These are phyloP conservation scores for Quercus phellos DNA, from an alignment of 331 rosid species.

Conservation along the genomic window DNA sequence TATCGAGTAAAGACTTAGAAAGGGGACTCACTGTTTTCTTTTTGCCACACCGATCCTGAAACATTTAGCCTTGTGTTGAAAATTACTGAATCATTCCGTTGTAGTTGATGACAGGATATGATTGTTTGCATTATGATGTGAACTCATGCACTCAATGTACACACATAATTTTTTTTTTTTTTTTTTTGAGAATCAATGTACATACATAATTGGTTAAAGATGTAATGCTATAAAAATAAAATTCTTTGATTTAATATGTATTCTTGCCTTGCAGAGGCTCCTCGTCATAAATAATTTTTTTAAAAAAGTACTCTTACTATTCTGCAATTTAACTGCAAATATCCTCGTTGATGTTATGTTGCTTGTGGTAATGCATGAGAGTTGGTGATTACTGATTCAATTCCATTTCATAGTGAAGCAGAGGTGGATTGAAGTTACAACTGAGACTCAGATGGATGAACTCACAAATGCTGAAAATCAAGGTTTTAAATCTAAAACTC, in stretches of 20 bases:
- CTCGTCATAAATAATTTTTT: too few species aligned
- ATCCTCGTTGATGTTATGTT: not conserved
- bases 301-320: too few species aligned
- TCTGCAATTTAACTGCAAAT: not conserved
- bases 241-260: not conserved
- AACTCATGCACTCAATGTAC: not conserved
- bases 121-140: not conserved
- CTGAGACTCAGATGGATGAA: constrained; percentile 76
- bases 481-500: constrained; percentile 40
- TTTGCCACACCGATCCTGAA: not conserved
- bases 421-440: constrained; percentile 80
- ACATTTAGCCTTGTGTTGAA: not conserved
- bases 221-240: not conserved
- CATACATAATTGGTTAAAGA: not conserved
- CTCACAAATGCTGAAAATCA: constrained; percentile 71
- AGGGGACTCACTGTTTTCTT: too few species aligned
- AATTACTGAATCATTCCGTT: not conserved
- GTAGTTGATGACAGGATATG: not conserved
- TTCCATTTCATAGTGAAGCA: constrained; percentile 64
- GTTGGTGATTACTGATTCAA: constrained; percentile 3
- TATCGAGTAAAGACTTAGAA: too few species aligned
- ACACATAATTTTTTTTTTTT: not conserved
- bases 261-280: too few species aligned
- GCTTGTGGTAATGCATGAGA: not conserved
- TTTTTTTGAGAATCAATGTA: not conserved